Evolutionary conservation across 352 stramenopile species (phyloP), one percentile per base, ranked within the genome.

Genomic region (Phytophthora citricola): DNA sequence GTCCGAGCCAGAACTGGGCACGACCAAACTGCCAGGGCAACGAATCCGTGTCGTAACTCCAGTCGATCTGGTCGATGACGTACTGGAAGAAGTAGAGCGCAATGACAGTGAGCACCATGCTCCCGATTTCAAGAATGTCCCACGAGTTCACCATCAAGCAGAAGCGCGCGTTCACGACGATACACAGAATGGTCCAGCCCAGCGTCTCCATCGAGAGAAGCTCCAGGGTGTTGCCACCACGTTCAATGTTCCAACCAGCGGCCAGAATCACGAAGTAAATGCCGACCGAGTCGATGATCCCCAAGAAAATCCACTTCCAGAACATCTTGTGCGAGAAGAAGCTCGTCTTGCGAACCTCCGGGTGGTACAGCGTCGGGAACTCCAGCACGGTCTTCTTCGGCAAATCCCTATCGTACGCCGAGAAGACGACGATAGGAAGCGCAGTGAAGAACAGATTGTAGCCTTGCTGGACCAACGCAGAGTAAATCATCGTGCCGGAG

Each of bases 391-490:
- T 76, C 4, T 91, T 60, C 52, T 85, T 89, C 0, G 83, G 85
- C 5, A 96, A 34, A 66, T 96, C 89, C 26, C 79, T 81, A 50
- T 97, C 91, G 41, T 92, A 87, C 3, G 91, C 88, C 7, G 86
- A 91, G 55, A 87, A 92, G 1, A 88, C 73, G 26, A 95, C 71
- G 63, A 99, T 98, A 3, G 98, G 97, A 20, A 99, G 68, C 32
- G 89, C 81, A 0, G 93, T 99, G 63, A 96, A 98, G 45, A 98
- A 87, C 47, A 99, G 90, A 69, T 99, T 99, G 71, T 98, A 98
- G 24, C 94, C 79, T 52, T 96, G 89, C 58, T 96, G 91, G 40
- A 96, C 88, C 14, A 94, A 79, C 11, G 82, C 85, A 39, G 87
- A 85, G 64, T 97, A 93, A 69, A 95, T 71, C 80, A 93, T 93